Conservation (phyloP, 805 yeast species). For the Henningerozyma blattae region DNA sequence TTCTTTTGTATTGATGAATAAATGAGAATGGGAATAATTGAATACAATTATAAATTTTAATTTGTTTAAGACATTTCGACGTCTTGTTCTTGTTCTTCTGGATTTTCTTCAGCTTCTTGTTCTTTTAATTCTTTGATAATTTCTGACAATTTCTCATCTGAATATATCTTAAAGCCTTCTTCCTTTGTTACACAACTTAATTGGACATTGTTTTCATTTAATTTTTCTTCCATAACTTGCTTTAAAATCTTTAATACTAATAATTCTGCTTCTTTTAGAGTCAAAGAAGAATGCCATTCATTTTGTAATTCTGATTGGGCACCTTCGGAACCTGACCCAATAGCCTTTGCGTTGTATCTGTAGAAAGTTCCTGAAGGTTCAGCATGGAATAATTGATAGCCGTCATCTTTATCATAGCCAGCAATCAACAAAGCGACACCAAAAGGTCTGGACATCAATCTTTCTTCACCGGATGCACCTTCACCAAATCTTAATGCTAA, state of each 20-base stretch:
- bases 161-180: slow-evolving; percentile 75
- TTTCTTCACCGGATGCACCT: slow-evolving; percentile 92
- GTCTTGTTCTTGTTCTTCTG: slow-evolving; percentile 23
- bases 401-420: slow-evolving; percentile 84
- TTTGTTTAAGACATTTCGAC: slow-evolving; percentile 20
- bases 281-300: slow-evolving; percentile 87
- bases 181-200: slow-evolving; percentile 84
- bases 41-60: slow-evolving; percentile 1
- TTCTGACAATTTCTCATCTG: slow-evolving; percentile 69
- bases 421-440: slow-evolving; percentile 97
- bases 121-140: slow-evolving; percentile 70
- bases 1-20: slow-evolving; percentile 1
- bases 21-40: slow-evolving; percentile 1
- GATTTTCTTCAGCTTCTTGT: slow-evolving; percentile 41
- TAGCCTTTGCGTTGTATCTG: slow-evolving; percentile 96
- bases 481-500: slow-evolving; percentile 94
- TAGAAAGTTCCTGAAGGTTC: slow-evolving; percentile 98
- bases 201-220: slow-evolving; percentile 91
- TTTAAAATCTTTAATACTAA: slow-evolving; percentile 79
- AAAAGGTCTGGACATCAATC: slow-evolving; percentile 90
- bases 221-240: slow-evolving; percentile 98
- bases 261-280: slow-evolving; percentile 85
- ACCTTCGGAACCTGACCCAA: slow-evolving; percentile 98
- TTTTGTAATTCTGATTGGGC: slow-evolving; percentile 97
- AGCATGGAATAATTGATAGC: slow-evolving; percentile 96